phyloP scores from a whole-genome alignment of 2,329 filamentous ascomycete genomes.

The Claviceps maximensis region DNA sequence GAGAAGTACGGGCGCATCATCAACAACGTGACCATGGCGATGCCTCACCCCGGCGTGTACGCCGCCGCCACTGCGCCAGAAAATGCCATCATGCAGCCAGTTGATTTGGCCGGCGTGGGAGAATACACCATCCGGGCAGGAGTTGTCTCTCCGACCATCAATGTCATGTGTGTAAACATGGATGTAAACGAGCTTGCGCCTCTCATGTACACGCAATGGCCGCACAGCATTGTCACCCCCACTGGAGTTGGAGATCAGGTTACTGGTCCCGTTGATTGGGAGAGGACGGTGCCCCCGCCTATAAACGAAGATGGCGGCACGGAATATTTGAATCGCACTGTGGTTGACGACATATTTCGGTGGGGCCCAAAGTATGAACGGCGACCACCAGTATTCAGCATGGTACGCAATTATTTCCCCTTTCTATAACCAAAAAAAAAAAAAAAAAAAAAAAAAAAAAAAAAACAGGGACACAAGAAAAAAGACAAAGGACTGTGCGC shows the following conservation, averaged over 20 bases:
- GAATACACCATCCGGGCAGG: constrained; percentile 55
- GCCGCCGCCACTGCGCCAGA: constrained; percentile 44
- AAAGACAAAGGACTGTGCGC: not conserved
- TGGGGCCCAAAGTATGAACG: constrained; percentile 44
- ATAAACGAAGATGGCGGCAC: constrained; percentile 11
- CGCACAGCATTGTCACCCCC: constrained; percentile 21
- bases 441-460: too few species aligned
- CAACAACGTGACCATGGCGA: constrained; percentile 65
- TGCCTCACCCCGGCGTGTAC: constrained; percentile 60
- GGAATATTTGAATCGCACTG: constrained; percentile 40
- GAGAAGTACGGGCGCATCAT: constrained; percentile 41
- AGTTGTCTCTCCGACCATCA: constrained; percentile 56
- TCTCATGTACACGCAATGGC: constrained; percentile 51
- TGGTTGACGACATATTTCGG: constrained; percentile 56
- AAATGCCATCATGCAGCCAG: constrained; percentile 60
- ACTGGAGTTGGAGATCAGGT: constrained; percentile 23
- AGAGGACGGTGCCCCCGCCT: constrained; percentile 21
- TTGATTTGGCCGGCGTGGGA: constrained; percentile 49
- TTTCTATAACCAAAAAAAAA: not conserved
- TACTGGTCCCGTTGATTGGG: constrained; percentile 20
- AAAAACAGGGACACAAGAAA: not conserved
- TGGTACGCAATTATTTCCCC: constrained; percentile 19
- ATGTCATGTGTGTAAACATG: constrained; percentile 62
- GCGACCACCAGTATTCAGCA: constrained; percentile 37
- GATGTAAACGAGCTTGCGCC: constrained; percentile 44